Evolutionary conservation across 805 yeast genomes (phyloP), one percentile per base, ranked within the genome.

Genomic region (Kazachstania martiniae): DNA sequence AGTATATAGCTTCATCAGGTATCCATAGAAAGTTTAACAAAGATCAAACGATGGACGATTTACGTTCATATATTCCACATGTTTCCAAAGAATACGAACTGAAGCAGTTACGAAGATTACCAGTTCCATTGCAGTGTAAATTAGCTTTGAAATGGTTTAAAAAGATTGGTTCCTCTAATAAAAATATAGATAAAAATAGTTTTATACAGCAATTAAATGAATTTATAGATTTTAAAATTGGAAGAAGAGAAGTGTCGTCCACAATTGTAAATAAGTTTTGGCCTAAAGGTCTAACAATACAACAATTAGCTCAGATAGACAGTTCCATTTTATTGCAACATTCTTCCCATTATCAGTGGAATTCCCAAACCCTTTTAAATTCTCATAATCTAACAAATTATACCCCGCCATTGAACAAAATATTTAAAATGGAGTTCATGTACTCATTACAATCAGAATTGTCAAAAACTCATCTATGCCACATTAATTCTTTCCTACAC

Each of bases 241-340:
- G 32, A 17, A 37, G 49, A 24, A 33, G 30, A 3, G 32, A 35
- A 3, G 12, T 47, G 5, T 42, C 44, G 2, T 35, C 30, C 9
- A 35, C 33, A 21, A 38, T 50, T 25, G 19, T 48, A 18, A 21
- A 28, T 4, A 35, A 39, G 28, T 49, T 40, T 32, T 51, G 51
- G 51, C 51, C 47, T 1, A 29, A 37, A 4, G 58, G 58, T 4
- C 29, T 51, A 14, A 46, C 39, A 28, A 18, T 51, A 9, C 41
- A 74, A 12, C 93, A 82, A 47, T 47, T 75, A 25, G 77, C 91
- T 0, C 85, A 79, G 38, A 56, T 80, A 4, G 91, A 82, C 42
- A 70, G 78, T 33, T 81, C 77, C 42, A 46, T 68, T 27, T 59
- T 80, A 27, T 69, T 80, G 3, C 80, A 77, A 43, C 66, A 69